Base-by-base conservation (phyloP, 2,329 filamentous ascomycete genomes). In the Diaporthe destruens region DNA sequence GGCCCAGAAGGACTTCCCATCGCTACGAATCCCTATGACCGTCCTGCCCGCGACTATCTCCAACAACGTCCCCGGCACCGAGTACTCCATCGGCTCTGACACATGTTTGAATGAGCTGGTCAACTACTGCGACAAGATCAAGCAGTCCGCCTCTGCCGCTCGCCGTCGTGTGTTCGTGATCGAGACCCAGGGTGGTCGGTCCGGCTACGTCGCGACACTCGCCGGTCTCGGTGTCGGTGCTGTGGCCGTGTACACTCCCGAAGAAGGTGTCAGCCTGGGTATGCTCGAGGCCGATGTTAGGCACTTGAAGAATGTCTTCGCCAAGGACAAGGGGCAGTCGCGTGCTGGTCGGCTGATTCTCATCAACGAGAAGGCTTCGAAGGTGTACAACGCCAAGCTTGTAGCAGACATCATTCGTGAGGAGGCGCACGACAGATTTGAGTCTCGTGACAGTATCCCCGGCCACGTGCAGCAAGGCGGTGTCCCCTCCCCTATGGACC, bases 41-140 rank as follows among this genome's bases (percentile, higher is more conserved):
- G 88, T 98, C 54, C 87, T 99, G 34, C 96, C 96, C 0, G 96
- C 96, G n/a, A 99, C 96, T 12, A 96, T 99, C 77, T 98, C 94
- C 76, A 99, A 99, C 87, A 99, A 99, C 81, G 96, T 99, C 6
- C 96, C 96, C 0, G 96, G 96, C 51, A 98, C 96, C 0, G 96
- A 99, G 83, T 98, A 98, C 85, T 98, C 95, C 1, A 90, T 99
- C 57, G 96, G 96, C 55, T 98, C 95, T 42, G 96, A 99, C 79
- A 99, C 96, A 1, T 98, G 96, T 80, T 86, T 99, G 75, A 99
- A 99, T 84, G 95, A 97, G 71, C 88, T 99, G 51, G 94, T 98
- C 75, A 90, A 92, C 77, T 99, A 98, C 84, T 98, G 96, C 81
- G 96, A 99, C 86, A 96, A 95, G 79, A 98, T 98, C 84, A 95